These are phyloP conservation scores for Lithohypha guttulata DNA, from an alignment of 2,329 filamentous ascomycete species.

Conservation along the genomic window DNA sequence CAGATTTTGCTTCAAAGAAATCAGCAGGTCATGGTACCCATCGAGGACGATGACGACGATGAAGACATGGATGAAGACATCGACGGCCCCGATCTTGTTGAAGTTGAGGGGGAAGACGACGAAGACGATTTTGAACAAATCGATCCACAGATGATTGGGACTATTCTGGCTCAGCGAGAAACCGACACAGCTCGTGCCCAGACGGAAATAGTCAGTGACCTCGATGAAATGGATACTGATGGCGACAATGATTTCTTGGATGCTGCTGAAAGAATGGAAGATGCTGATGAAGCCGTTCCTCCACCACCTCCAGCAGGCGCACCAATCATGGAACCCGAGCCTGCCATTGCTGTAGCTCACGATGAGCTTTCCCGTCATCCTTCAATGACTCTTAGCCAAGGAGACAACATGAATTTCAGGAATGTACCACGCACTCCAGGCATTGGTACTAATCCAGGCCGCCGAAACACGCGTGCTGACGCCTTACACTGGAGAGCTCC, in stretches of 20 bases:
- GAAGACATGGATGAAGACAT: conserved; percentile 28
- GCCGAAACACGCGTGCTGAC: conserved; percentile 12
- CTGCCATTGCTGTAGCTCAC: conserved; percentile 9
- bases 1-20: conserved; percentile 29
- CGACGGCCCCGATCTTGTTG: conserved; percentile 28
- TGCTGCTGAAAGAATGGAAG: conserved; percentile 65
- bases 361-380: conserved; percentile 13
- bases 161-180: conserved; percentile 7
- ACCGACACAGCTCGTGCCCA: conserved; percentile 15
- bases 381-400: conserved; percentile 8
- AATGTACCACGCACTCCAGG: conserved; percentile 76
- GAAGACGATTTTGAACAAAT: conserved; percentile 32
- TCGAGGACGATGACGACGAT: conserved; percentile 27
- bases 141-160: conserved; percentile 8
- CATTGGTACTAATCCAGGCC: conserved; percentile 15
- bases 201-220: conserved; percentile 28
- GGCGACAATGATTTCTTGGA: conserved; percentile 58
- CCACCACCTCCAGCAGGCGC: conserved; percentile 43
- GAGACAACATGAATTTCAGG: conserved; percentile 37
- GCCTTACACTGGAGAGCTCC: conserved; percentile 18
- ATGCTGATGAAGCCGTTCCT: conserved; percentile 58
- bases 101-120: conserved; percentile 36
- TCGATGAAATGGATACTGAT: conserved; percentile 35
- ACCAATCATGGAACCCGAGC: conserved; percentile 10
- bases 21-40: conserved; percentile 31